phyloP scores from a whole-genome alignment of 345 rosid species.

The Rhizophora mangle region DNA sequence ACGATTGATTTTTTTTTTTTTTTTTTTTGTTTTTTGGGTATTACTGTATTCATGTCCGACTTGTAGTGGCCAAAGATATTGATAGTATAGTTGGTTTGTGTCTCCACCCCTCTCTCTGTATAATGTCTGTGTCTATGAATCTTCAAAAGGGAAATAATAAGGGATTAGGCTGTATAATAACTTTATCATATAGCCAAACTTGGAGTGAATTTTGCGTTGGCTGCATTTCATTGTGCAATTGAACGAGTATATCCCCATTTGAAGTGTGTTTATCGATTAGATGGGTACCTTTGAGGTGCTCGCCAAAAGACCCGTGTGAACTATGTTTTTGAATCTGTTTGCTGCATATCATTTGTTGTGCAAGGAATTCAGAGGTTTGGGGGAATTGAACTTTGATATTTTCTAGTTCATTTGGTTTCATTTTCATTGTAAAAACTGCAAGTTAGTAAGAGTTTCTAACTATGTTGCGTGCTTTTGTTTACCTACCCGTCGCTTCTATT shows the following conservation, averaged over 20 bases:
- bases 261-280: background rate
- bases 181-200: no score
- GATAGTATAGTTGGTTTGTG: no score
- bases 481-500: background rate
- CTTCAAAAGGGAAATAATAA: no score
- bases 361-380: background rate
- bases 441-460: no score
- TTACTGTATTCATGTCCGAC: no score
- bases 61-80: no score
- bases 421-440: no score
- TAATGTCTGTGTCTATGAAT: no score
- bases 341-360: background rate
- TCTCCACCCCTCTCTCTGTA: no score
- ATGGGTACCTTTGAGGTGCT: constrained; percentile 21
- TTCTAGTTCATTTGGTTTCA: background rate
- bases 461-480: background rate
- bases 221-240: background rate
- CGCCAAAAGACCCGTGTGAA: constrained; percentile 21
- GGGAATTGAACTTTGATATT: background rate
- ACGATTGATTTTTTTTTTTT: no score
- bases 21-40: no score
- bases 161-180: no score
- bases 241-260: background rate
- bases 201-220: background rate
- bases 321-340: background rate